Percentiles rank a stretch among this genome's conserved stretches.
These are phyloP conservation scores for Leptographium radiaticola DNA, from an alignment of 2,329 filamentous ascomycete genomes.

Conservation along the genomic window DNA sequence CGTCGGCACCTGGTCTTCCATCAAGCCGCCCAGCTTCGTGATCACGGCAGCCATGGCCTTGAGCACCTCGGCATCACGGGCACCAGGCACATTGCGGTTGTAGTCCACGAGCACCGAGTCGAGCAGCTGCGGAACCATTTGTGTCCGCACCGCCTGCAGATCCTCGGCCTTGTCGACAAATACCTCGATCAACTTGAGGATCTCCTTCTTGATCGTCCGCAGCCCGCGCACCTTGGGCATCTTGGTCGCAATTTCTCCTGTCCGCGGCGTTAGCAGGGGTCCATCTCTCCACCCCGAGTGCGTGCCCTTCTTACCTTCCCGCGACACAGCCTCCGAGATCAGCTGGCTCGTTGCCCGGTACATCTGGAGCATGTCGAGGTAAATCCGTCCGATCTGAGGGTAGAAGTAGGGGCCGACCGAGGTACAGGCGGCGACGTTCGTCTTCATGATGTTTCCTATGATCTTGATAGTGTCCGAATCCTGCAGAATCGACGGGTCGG, in stretches of 20 bases:
- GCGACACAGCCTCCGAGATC: slow-evolving; percentile 83
- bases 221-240: slow-evolving; percentile 93
- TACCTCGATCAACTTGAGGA: slow-evolving; percentile 93
- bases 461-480: slow-evolving; percentile 95
- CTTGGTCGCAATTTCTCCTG: slow-evolving; percentile 85
- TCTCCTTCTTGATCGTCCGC: slow-evolving; percentile 98
- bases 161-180: slow-evolving; percentile 98
- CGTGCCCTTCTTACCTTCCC: slow-evolving; percentile 50
- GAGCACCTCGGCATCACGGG: slow-evolving; percentile 88
- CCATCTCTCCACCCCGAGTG: not conserved
- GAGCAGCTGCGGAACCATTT: slow-evolving; percentile 89
- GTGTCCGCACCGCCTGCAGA: slow-evolving; percentile 78
- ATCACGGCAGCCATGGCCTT: slow-evolving; percentile 98
- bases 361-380: slow-evolving; percentile 98
- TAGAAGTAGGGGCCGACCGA: slow-evolving; percentile 97
- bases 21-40: slow-evolving; percentile 82
- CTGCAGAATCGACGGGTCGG: slow-evolving; percentile 75
- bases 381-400: slow-evolving; percentile 93
- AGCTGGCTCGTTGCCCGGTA: slow-evolving; percentile 93
- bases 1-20: slow-evolving; percentile 94
- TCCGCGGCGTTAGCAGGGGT: not conserved
- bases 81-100: slow-evolving; percentile 90
- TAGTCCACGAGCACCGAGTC: slow-evolving; percentile 94
- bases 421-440: slow-evolving; percentile 94
- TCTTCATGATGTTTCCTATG: slow-evolving; percentile 99